Percentiles rank a stretch among this genome's conserved stretches.
Evolutionary conservation across 179 eudicot species (phyloP).

Genomic region (Gypsophila paniculata): DNA sequence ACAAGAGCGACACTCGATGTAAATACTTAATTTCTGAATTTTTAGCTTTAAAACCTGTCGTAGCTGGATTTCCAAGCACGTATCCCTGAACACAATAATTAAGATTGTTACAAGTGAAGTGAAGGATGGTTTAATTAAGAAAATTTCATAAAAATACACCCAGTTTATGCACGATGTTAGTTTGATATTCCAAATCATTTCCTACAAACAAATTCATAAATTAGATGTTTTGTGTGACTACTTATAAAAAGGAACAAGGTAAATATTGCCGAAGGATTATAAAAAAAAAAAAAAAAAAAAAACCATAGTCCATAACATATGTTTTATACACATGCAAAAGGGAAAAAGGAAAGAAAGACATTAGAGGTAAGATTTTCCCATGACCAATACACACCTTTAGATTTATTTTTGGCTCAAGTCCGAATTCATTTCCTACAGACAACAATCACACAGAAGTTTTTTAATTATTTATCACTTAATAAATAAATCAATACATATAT

Average conservation of each 20-base stretch:
- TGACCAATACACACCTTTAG: slow-evolving; percentile 6
- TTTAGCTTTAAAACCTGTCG: not conserved
- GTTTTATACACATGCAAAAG: not conserved
- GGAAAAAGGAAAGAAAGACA: not conserved
- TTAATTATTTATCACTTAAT: too few relatives aligned
- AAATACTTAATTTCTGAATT: not conserved
- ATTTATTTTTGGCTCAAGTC: slow-evolving; percentile 2
- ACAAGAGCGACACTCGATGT: slow-evolving; percentile 7
- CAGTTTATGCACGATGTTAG: too few relatives aligned
- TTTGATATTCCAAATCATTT: too few relatives aligned
- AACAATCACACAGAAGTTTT: too few relatives aligned
- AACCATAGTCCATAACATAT: too few relatives aligned
- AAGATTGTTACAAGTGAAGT: not conserved
- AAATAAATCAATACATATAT: too few relatives aligned
- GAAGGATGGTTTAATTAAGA: not conserved
- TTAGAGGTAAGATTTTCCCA: not conserved
- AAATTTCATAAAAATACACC: too few relatives aligned
- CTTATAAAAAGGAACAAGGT: too few relatives aligned
- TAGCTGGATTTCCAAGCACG: slow-evolving; percentile 13
- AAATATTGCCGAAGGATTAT: too few relatives aligned
- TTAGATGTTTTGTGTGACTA: too few relatives aligned
- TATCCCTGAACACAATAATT: slow-evolving; percentile 1
- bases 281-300: too few relatives aligned
- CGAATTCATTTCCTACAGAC: slow-evolving; percentile 2
- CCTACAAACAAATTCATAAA: too few relatives aligned